Evolutionary conservation across 73 alveolate genomes (phyloP).

Genomic region (Halteria grandinella): DNA sequence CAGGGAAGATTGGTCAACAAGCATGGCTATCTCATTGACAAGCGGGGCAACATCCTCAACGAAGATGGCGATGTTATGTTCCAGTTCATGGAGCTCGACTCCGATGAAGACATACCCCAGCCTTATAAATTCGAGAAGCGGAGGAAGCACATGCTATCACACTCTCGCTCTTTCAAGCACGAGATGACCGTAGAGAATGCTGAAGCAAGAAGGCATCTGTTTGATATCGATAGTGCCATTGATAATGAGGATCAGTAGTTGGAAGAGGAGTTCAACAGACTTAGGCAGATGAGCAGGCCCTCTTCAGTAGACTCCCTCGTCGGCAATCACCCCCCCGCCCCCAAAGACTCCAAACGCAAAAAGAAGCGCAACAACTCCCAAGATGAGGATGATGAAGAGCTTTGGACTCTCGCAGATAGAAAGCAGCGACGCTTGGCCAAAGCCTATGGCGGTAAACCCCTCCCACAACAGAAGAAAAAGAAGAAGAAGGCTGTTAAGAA

Average conservation of each 20-base stretch:
- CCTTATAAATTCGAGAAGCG: slow-evolving; percentile 51
- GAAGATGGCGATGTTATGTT: slow-evolving; percentile 50
- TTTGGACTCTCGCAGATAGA: slow-evolving; percentile 1
- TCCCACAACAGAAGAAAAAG: slow-evolving; percentile 3
- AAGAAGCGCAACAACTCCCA: neutral
- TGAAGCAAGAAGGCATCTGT: neutral
- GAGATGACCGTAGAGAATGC: neutral
- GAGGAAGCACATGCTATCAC: slow-evolving; percentile 22
- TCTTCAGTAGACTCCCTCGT: slow-evolving; percentile 20
- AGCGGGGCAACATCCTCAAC: slow-evolving; percentile 23
- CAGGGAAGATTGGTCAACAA: slow-evolving; percentile 28
- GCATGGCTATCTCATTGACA: slow-evolving; percentile 47
- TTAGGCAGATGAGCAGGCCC: slow-evolving; percentile 19
- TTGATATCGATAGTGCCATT: slow-evolving; percentile 23
- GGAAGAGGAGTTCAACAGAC: slow-evolving; percentile 43
- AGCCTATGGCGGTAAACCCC: slow-evolving; percentile 53
- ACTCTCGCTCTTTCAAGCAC: neutral
- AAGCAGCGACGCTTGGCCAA: slow-evolving; percentile 15
- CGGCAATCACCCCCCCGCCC: slow-evolving; percentile 7
- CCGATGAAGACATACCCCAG: slow-evolving; percentile 57
- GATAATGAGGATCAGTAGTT: slow-evolving; percentile 29
- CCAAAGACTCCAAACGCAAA: neutral
- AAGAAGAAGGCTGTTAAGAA: neutral
- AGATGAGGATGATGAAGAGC: neutral
- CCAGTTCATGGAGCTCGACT: slow-evolving; percentile 13